Conservation (phyloP, 805 yeast genomes). For the Yamadazyma kitorensis region DNA sequence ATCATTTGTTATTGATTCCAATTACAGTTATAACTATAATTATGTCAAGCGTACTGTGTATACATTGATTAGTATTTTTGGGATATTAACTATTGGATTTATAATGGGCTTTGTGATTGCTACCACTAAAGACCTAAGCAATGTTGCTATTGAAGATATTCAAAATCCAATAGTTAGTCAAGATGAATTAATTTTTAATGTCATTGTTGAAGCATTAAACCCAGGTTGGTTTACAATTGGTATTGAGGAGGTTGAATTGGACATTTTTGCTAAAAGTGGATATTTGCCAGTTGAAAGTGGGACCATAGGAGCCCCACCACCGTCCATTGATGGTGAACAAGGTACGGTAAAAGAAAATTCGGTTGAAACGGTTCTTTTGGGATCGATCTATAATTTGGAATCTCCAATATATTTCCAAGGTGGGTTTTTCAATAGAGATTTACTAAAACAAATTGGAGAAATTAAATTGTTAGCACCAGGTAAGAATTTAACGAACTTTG, state of each 20-base stretch:
- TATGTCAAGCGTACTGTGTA: slow-evolving; percentile 36
- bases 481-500: slow-evolving; percentile 31
- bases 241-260: slow-evolving; percentile 67
- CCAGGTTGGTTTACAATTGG: slow-evolving; percentile 78
- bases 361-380: slow-evolving; percentile 70
- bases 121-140: slow-evolving; percentile 76
- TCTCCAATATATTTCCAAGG: slow-evolving; percentile 75
- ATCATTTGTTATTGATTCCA: slow-evolving; percentile 15
- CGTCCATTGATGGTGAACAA: slow-evolving; percentile 7
- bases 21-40: slow-evolving; percentile 10
- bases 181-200: slow-evolving; percentile 80
- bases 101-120: slow-evolving; percentile 82
- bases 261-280: slow-evolving; percentile 77
- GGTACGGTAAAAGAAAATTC: slow-evolving; percentile 7
- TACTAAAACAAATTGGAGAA: slow-evolving; percentile 60
- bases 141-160: slow-evolving; percentile 58
- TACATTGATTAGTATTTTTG: slow-evolving; percentile 42
- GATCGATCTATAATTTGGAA: slow-evolving; percentile 64
- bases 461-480: slow-evolving; percentile 77
- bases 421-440: slow-evolving; percentile 65
- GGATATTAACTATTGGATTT: slow-evolving; percentile 70
- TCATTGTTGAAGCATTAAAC: slow-evolving; percentile 75
- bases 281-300: slow-evolving; percentile 31
- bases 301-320: no score
- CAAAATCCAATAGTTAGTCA: slow-evolving; percentile 73